Percentiles rank a stretch among this genome's conserved stretches.
Evolutionary conservation across 1,284 basidiomycete genomes (phyloP).

Genomic region (Clitocybe nebularis): DNA sequence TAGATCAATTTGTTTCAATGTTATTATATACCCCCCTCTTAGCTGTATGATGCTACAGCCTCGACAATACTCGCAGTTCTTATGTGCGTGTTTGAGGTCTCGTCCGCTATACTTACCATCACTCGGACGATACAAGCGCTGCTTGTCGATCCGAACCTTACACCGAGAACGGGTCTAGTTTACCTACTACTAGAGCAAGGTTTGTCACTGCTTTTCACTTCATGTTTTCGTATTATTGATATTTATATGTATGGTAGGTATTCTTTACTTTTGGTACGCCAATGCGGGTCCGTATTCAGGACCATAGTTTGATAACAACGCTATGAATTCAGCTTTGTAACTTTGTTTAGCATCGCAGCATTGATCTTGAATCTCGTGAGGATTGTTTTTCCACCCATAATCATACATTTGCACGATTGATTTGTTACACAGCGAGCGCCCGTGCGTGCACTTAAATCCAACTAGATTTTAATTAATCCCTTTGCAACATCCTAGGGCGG

Average conservation of each 20-base stretch:
- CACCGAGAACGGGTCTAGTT: constrained; percentile 6
- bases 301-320: constrained; percentile 9
- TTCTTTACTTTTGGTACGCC: constrained; percentile 15
- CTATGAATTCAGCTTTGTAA: constrained; percentile 2
- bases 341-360: not conserved
- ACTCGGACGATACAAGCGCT: constrained; percentile 12
- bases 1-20: not conserved
- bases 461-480: not conserved
- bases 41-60: not conserved
- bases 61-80: constrained; percentile 7
- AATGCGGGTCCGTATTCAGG: not conserved
- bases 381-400: not conserved
- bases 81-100: constrained; percentile 15
- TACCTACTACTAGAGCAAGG: constrained; percentile 15
- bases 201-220: not conserved
- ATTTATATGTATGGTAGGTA: constrained; percentile 4
- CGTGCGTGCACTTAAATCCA: not conserved
- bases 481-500: not conserved
- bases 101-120: constrained; percentile 9
- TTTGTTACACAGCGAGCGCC: not conserved
- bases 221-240: not conserved
- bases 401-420: too few relatives aligned
- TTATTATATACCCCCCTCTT: not conserved
- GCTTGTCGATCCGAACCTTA: constrained; percentile 4
- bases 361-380: too few relatives aligned